phyloP scores from a whole-genome alignment of 352 stramenopile genomes.

The Globisporangium abappressorium region DNA sequence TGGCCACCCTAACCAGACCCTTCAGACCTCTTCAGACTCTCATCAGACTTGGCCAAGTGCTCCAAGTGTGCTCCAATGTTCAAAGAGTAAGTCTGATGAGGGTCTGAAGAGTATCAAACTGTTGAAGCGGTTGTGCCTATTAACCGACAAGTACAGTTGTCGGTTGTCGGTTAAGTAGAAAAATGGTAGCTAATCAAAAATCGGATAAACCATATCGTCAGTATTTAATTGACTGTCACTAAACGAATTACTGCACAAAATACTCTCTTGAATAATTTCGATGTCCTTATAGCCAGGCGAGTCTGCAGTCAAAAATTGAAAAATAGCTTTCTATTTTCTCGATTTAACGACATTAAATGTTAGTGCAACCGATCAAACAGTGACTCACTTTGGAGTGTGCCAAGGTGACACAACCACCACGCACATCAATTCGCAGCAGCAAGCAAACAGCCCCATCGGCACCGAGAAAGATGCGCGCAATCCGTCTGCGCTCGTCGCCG shows the following conservation, averaged over 20 bases:
- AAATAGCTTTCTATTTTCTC: not conserved
- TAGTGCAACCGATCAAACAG: not conserved
- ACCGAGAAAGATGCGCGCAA: conserved; percentile 10
- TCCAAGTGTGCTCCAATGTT: no score
- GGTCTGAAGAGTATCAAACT: no score
- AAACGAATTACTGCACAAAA: not conserved
- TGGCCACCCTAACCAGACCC: no score
- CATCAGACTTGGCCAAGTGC: no score
- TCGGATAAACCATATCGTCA: not conserved
- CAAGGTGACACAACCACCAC: not conserved
- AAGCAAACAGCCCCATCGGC: not conserved
- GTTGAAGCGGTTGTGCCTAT: no score
- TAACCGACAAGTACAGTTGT: no score
- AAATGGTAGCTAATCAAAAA: not conserved
- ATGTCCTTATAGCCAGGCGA: not conserved
- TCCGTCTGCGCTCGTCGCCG: conserved; percentile 9
- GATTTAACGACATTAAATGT: not conserved
- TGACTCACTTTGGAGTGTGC: not conserved
- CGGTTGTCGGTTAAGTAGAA: no score
- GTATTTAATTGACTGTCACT: not conserved
- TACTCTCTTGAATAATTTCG: not conserved
- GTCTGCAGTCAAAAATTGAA: not conserved
- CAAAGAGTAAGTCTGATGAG: no score
- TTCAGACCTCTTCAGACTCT: no score
- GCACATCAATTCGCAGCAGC: not conserved